Base-by-base conservation (phyloP, 352 stramenopile genomes). In the Phytopythium ostracodes region DNA sequence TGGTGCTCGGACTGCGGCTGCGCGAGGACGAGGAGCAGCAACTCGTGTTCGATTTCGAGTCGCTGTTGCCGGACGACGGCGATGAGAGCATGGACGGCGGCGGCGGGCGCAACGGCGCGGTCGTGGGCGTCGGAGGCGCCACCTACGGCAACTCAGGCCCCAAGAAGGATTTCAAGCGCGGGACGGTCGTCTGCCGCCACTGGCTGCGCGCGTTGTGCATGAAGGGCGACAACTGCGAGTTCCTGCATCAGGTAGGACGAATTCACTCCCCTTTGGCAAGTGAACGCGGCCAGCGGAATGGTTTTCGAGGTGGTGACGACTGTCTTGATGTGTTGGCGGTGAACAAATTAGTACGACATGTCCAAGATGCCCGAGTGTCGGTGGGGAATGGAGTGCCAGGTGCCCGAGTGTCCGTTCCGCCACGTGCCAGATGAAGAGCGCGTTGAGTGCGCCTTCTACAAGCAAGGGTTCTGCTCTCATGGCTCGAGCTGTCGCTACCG, bases 181-280 rank as follows among this genome's bases (percentile, higher is more conserved):
- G 96, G 47, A 99, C 95, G 0, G 94, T 99, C 52, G 97, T 99
- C 31, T 99, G 97, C 73, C 92, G 96, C 63, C 97, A 99, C 72
- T 99, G 96, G 96, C 84, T 99, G 54, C 89, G 93, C 61, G 96
- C 96, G 67, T 81, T 99, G 35, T 99, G 97, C 72, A 99, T 99
- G 96, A 99, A 99, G 65, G 96, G 96, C 47, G 91, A 98, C 65
- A 96, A 95, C 59, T 99, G 96, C 71, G 96, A 99, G 77, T 99
- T 98, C 67, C 69, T 99, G 56, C 96, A 99, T 68, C 69, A 80
- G 46, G 61, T 59, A 14, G 12, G 47, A n/a, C 22, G 52, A 27
- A 46, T 2, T 4, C 29, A 18, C 5, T 11, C 36, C 6, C 22
- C 17, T 22, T n/a, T 35, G 24, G 12, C 8, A 14, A n/a, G 24